Base-by-base conservation (phyloP, 148 eudicot species). In the Salicornia ramosissima region DNA sequence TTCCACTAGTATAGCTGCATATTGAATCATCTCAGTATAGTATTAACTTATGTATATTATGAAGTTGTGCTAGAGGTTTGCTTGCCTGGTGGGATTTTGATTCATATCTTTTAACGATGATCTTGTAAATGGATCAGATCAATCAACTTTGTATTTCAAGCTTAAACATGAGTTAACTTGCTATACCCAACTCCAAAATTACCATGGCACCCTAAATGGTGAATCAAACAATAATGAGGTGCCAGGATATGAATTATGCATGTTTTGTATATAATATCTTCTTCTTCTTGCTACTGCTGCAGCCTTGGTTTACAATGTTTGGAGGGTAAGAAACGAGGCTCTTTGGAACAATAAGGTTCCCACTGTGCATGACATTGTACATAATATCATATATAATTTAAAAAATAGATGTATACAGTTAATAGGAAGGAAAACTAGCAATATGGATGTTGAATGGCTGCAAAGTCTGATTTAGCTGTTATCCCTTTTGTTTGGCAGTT, bases 201-300 rank as follows among this genome's bases (percentile, higher is more conserved):
- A 67, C 45, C 47, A 84, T 11, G 80, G 73, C 42, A 69, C 69
- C 71, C 82, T 75, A 5, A 70, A 71, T 72, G 80, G 69, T 2
- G 72, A 71, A 74, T 64, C 79, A 49, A 30, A 31, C 18, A 57
- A 81, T 66, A 65, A 75, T 15, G 73, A 68, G 77, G 60, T 67
- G 36, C 80, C 81, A 79, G 75, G 78, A 70, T 86, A 87, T 70
- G 77, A 80, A 71, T 78, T 78, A 25, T 86, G 87, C 70, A 47
- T n/a, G n/a, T n/a, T n/a, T n/a, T n/a, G n/a, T n/a, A n/a, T n/a
- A n/a, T n/a, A n/a, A n/a, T n/a, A n/a, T n/a, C n/a, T n/a, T n/a
- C n/a, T n/a, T n/a, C n/a, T n/a, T n/a, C n/a, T n/a, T n/a, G n/a
- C n/a, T n/a, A n/a, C n/a, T n/a, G n/a, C n/a, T n/a, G n/a, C n/a